Conservation (phyloP, 345 rosid genomes). For the Isatis tinctoria region DNA sequence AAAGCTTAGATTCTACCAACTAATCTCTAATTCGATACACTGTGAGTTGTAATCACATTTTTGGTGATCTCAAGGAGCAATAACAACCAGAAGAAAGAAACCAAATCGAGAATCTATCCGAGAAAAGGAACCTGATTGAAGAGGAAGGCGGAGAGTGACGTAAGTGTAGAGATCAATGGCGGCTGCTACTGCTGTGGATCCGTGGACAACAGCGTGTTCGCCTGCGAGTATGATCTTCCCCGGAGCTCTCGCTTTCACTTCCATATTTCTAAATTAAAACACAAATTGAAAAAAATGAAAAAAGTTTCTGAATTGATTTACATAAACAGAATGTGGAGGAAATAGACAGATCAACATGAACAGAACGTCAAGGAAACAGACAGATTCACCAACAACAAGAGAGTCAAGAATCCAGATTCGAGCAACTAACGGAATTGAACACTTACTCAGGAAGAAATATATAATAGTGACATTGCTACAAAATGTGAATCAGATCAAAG, state of each 20-base stretch:
- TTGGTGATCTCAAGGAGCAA: constrained; percentile 1
- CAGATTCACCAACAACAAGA: neutral
- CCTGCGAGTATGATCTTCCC: constrained; percentile 95
- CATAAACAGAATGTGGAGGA: neutral
- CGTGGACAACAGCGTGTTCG: constrained; percentile 97
- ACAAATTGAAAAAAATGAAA: neutral
- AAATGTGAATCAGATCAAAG: constrained; percentile 14
- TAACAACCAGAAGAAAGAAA: neutral
- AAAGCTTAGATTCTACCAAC: neutral
- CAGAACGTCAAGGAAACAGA: neutral
- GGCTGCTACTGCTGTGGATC: constrained; percentile 87
- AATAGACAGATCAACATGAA: neutral
- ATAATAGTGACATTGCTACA: neutral
- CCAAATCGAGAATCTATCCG: neutral
- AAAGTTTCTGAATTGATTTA: neutral
- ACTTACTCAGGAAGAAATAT: neutral
- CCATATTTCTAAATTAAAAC: constrained; percentile 45
- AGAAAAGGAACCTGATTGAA: constrained; percentile 41
- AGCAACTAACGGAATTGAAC: neutral
- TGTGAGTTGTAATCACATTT: neutral
- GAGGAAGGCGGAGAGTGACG: constrained; percentile 54
- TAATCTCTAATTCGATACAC: neutral
- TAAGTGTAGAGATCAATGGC: constrained; percentile 78
- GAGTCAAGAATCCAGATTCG: neutral
- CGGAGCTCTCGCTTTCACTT: constrained; percentile 88